These are phyloP conservation scores for Vigna unguiculata DNA, from an alignment of 306 rosid species.

Conservation along the genomic window DNA sequence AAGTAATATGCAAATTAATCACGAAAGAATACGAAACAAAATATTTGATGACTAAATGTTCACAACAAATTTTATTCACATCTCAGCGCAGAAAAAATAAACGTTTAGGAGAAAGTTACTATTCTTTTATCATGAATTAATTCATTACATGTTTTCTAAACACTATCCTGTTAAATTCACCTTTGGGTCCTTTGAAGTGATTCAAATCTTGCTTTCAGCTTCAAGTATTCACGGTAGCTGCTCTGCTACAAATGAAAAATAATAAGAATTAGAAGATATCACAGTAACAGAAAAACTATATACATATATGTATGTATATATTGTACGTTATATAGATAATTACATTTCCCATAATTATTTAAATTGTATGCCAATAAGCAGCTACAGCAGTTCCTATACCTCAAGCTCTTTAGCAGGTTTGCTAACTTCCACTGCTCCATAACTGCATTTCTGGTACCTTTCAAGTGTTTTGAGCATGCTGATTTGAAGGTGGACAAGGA, in stretches of 20 bases:
- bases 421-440: constrained; percentile 89
- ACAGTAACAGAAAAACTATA: background rate
- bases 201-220: constrained; percentile 83
- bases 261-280: background rate
- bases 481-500: background rate
- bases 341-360: background rate
- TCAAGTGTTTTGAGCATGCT: constrained; percentile 58
- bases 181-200: constrained; percentile 92
- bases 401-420: constrained; percentile 91
- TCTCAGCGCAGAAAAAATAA: background rate
- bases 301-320: background rate
- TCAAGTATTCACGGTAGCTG: constrained; percentile 91
- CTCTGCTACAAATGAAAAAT: constrained; percentile 61
- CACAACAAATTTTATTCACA: background rate
- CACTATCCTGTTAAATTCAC: constrained; percentile 43
- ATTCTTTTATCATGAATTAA: background rate
- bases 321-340: too few species aligned
- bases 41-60: background rate
- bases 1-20: background rate
- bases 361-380: background rate
- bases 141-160: background rate
- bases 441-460: constrained; percentile 92
- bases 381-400: constrained; percentile 48
- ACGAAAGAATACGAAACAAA: background rate
- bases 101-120: background rate